Percentiles rank a stretch among this genome's conserved stretches.
Conservation (phyloP, 805 yeast species). For the Yarrowia sp. region DNA sequence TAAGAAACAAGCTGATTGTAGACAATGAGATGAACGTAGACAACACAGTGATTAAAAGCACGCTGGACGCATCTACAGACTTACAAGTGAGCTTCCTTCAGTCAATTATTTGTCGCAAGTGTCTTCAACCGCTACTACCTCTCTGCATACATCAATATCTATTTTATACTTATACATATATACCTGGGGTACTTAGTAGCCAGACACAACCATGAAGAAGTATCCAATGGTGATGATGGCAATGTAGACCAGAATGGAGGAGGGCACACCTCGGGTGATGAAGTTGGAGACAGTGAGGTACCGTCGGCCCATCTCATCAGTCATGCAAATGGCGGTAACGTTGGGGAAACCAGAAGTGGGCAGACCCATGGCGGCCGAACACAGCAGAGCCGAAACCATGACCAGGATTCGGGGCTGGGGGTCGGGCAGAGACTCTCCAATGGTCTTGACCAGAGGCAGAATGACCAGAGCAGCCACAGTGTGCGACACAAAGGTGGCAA, state of each 20-base stretch:
- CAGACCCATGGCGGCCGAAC: constrained; percentile 96
- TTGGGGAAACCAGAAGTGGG: constrained; percentile 99
- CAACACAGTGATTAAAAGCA: too few relatives aligned
- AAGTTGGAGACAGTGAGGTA: constrained; percentile 86
- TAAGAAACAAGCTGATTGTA: too few relatives aligned
- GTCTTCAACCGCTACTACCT: too few relatives aligned
- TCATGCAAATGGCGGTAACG: constrained; percentile 94
- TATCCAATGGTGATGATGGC: constrained; percentile 83
- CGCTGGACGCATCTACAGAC: too few relatives aligned
- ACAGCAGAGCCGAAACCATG: constrained; percentile 66
- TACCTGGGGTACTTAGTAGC: constrained; percentile 52
- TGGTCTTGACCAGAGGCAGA: constrained; percentile 86
- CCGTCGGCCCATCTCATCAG: constrained; percentile 90
- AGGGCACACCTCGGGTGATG: constrained; percentile 89
- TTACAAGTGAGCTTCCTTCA: not conserved
- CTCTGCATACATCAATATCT: not conserved
- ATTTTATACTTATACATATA: constrained; percentile 13
- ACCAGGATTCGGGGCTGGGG: constrained; percentile 89
- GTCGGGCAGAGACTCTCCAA: constrained; percentile 65
- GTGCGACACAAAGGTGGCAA: constrained; percentile 96
- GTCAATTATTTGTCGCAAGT: too few relatives aligned
- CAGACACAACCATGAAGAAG: constrained; percentile 65
- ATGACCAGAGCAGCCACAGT: constrained; percentile 96
- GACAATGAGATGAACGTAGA: too few relatives aligned
- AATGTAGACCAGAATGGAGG: constrained; percentile 75